Evolutionary conservation across 352 stramenopile species (phyloP).

Genomic region (Halophytophthora batemanensis): DNA sequence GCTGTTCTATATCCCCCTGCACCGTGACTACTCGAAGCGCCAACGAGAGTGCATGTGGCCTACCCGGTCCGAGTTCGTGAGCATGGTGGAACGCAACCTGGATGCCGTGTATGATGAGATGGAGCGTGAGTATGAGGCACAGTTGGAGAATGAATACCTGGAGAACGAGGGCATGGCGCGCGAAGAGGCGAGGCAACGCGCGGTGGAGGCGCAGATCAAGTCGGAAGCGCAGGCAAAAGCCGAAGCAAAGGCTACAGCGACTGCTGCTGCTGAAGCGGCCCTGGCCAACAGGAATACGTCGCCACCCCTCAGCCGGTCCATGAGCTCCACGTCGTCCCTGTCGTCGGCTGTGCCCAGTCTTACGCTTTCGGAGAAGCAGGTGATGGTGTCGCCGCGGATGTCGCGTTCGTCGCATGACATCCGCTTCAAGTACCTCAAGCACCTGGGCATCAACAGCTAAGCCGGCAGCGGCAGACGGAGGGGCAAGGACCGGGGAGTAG

Average conservation of each 20-base stretch:
- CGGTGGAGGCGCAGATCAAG: constrained; percentile 31
- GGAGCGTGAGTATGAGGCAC: constrained; percentile 82
- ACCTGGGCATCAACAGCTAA: constrained; percentile 80
- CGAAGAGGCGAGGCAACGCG: constrained; percentile 61
- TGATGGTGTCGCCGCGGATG: constrained; percentile 63
- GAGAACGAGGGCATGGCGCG: constrained; percentile 74
- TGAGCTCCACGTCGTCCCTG: constrained; percentile 20
- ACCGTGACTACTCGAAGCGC: constrained; percentile 82
- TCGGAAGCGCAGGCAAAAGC: constrained; percentile 20
- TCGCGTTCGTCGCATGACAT: constrained; percentile 70
- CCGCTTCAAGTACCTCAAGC: constrained; percentile 87
- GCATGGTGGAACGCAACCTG: constrained; percentile 88
- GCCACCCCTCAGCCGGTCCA: constrained; percentile 32
- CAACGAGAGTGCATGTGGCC: constrained; percentile 87
- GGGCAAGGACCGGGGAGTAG: neutral
- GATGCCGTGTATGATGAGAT: constrained; percentile 87
- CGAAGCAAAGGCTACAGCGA: constrained; percentile 3
- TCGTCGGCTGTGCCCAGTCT: constrained; percentile 28
- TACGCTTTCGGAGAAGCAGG: constrained; percentile 58
- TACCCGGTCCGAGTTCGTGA: constrained; percentile 74
- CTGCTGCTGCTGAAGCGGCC: too few relatives aligned
- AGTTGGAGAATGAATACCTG: constrained; percentile 50
- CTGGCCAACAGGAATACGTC: constrained; percentile 24
- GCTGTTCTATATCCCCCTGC: constrained; percentile 84
- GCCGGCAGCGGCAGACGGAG: neutral